Base-by-base conservation (phyloP, 352 stramenopile genomes). In the Phytophthora sansomeana region DNA sequence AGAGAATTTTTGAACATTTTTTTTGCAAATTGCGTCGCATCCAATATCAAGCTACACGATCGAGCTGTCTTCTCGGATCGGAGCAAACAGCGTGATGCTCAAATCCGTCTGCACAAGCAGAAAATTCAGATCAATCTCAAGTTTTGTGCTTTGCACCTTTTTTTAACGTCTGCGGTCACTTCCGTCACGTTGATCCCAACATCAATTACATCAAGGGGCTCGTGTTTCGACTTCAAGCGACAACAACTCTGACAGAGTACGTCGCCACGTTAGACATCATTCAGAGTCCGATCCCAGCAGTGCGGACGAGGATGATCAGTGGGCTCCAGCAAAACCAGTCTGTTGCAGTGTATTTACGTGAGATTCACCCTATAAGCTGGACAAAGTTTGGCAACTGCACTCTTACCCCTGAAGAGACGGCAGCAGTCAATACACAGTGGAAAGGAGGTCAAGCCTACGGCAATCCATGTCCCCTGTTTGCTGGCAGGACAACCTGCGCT, bases 111-210 rank as follows among this genome's bases (percentile, higher is more conserved):
- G 29, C 6, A 26, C 6, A 13, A 28, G 9, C 48, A 32, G 11
- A 19, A 32, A 44, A 44, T 56, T 5, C 14, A 10, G 4, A 30
- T 56, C n/a, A 38, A 56, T 13, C 32, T 56, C 14, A 56, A 56
- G 19, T 56, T 56, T 21, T 56, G 58, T 33, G 30, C 29, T 5
- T 30, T 33, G 24, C 58, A 65, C 35, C 59, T 59, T 21, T 67
- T 53, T 59, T 67, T 14, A 59, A 67, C 14, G 58, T 67, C 0
- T 67, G 58, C 3, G 17, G 49, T 11, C 58, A 53, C 19, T 67
- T 67, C 38, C 19, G 48, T n/a, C 3, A 1, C 21, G 48, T 67
- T 11, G 38, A 53, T 6, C 30, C 58, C 3, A 54, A 59, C 30
- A 59, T 54, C 10, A 38, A 48, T 1, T 26, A 14, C 7, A 47